Percentiles rank a stretch among this genome's conserved stretches.
phyloP scores from a whole-genome alignment of 2,329 filamentous ascomycete genomes.

The Fusarium staphyleae region DNA sequence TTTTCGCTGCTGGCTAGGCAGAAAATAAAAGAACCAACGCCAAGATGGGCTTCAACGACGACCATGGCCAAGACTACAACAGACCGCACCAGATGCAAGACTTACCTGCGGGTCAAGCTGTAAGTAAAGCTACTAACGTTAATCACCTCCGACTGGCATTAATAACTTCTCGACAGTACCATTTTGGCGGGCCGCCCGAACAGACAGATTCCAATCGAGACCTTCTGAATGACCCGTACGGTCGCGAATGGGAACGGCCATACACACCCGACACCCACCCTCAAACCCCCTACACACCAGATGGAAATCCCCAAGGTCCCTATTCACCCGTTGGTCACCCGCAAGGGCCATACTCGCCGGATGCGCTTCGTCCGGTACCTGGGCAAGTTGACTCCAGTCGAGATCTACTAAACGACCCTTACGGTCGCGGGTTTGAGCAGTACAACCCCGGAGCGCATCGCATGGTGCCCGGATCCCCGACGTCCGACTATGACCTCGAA shows the following conservation, averaged over 20 bases:
- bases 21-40: not conserved
- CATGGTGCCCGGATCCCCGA: conserved; percentile 9
- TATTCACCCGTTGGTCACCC: no score
- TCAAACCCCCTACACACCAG: not conserved
- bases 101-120: conserved; percentile 33
- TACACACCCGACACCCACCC: no score
- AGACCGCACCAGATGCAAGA: conserved; percentile 34
- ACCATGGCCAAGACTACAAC: conserved; percentile 27
- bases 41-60: conserved; percentile 24
- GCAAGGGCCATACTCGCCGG: not conserved
- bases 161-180: conserved; percentile 17
- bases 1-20: not conserved
- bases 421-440: conserved; percentile 20
- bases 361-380: not conserved
- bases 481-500: conserved; percentile 29
- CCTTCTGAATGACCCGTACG: conserved; percentile 16
- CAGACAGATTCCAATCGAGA: conserved; percentile 14
- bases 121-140: conserved; percentile 15
- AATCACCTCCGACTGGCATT: not conserved
- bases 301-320: not conserved
- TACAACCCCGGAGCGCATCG: conserved; percentile 23
- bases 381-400: conserved; percentile 2
- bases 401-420: conserved; percentile 27
- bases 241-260: not conserved
- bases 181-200: conserved; percentile 24